Evolutionary conservation across 202 grass and related monocot species (phyloP).

Genomic region (Digitaria exilis): DNA sequence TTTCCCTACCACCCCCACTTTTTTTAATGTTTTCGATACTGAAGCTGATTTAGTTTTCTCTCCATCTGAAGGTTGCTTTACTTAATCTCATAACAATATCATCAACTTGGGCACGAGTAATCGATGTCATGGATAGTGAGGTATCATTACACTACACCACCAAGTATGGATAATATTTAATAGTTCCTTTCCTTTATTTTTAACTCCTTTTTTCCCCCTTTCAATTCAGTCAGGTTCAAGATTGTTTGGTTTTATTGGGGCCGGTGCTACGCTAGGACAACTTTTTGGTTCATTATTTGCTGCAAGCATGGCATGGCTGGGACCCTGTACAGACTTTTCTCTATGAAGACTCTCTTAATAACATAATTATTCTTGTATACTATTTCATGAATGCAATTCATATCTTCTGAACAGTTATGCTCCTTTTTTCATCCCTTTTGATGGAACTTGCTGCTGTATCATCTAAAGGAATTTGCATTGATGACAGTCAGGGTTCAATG

Average conservation of each 20-base stretch:
- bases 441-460: conserved; percentile 86
- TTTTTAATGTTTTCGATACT: not conserved
- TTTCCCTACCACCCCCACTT: conserved; percentile 18
- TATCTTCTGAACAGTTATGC: too few species aligned
- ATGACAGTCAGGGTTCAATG: conserved; percentile 46
- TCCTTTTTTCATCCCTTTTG: conserved; percentile 80
- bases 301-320: conserved; percentile 89
- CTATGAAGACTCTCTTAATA: conserved; percentile 19
- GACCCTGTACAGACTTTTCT: conserved; percentile 60
- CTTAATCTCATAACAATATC: conserved; percentile 98
- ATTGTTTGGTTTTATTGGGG: conserved; percentile 95
- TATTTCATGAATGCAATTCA: conserved; percentile 3
- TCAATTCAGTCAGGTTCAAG: conserved; percentile 96
- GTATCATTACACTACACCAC: conserved; percentile 44
- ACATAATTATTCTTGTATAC: not conserved
- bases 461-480: conserved; percentile 82
- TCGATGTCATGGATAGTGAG: conserved; percentile 97
- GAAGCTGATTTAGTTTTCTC: conserved; percentile 24
- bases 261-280: conserved; percentile 92
- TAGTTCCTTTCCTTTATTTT: not conserved
- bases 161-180: not conserved
- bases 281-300: conserved; percentile 90
- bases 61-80: conserved; percentile 72
- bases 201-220: conserved; percentile 49
- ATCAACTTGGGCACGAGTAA: conserved; percentile 95